Evolutionary conservation across 2,329 filamentous ascomycete genomes (phyloP), one percentile per base, ranked within the genome.

Genomic region (Aspergillus calidoustus): DNA sequence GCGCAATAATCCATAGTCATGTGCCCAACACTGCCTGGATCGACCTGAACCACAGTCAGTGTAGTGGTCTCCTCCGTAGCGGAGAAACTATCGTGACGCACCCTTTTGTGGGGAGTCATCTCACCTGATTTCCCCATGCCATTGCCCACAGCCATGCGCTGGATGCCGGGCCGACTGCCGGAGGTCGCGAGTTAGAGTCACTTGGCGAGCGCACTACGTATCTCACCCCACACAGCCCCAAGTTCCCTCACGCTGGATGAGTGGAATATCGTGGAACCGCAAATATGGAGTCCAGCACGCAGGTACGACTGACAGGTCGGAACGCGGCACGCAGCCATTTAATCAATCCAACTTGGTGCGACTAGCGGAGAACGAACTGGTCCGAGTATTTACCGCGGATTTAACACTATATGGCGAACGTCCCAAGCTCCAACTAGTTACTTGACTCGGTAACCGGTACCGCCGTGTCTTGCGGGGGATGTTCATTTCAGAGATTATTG

Each of bases 151-250:
- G 49, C 23, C 34, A 43, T 44, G 30, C 34, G 41, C 56, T 54
- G 25, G 60, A 57, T 66, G 62, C 63, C 57, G 63, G 60, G 19
- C 59, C 62, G 64, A 64, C 59, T 66, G 64, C 66, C 66, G 66
- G 51, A 50, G 28, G 52, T 43, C 2, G 31, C 23, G 13, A 53
- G 34, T 41, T 41, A 2, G 34, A 41, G 34, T 13, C 34, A 41
- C 34, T 41, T 41, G 34, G 34, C 34, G 11, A 41, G 11, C 9
- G 15, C 34, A 15, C 34, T 41, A 19, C 19, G 19, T 19, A 41
- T 25, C 43, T 56, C 55, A 56, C 63, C 61, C 66, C 60, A 60
- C 64, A 41, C 47, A 17, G 47, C 15, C 28, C 23, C 41, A 54
- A 57, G 47, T 51, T 47, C 52, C 63, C 48, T 59, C 54, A 63